Base-by-base conservation (phyloP, 148 eudicot genomes). In the Rhododendron ferrugineum region DNA sequence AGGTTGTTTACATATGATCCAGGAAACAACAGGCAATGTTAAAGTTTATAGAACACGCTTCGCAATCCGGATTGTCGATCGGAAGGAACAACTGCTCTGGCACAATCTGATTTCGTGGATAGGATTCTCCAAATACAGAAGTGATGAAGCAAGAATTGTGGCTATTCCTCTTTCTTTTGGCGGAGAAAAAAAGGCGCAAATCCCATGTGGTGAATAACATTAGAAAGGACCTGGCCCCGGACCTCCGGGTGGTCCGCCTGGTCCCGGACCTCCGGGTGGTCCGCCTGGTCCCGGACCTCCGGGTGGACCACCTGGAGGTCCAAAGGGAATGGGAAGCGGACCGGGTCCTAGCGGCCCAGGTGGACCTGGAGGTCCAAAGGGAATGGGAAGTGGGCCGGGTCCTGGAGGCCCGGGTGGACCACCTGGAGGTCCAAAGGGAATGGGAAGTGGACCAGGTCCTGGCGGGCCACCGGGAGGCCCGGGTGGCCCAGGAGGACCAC, bases 401-500 rank as follows among this genome's bases (percentile, higher is more conserved):
- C 46, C 46, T 44, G 70, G 70, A 2, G 46, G 83, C 26, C 66
- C 70, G 16, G 73, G 85, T 58, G 79, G 86, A 9, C 79, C 90
- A 47, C 42, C 42, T 37, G 75, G 84, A 82, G 52, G 80, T n/a
- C 50, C 80, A 20, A 40, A 42, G 2, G 80, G 81, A 26, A 28
- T 30, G 14, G 80, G 80, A 32, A 52, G 74, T 79, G 28, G 86
- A 62, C 73, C 84, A 0, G 72, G 86, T 28, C 73, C 81, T 0
- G 49, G 87, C 32, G 85, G 87, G 3, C 82, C 88, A 30, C 2
- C 40, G 11, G 82, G 58, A 56, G 86, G 82, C 16, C 8, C 40
- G 0, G 80, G 37, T 26, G 86, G 86, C 3, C 56, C 80, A 16
- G 68, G 72, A 16, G 81, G 88, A 68, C 81, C 89, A 47, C 87